phyloP scores from a whole-genome alignment of 495 filamentous ascomycete species.

The Daldinia loculata region DNA sequence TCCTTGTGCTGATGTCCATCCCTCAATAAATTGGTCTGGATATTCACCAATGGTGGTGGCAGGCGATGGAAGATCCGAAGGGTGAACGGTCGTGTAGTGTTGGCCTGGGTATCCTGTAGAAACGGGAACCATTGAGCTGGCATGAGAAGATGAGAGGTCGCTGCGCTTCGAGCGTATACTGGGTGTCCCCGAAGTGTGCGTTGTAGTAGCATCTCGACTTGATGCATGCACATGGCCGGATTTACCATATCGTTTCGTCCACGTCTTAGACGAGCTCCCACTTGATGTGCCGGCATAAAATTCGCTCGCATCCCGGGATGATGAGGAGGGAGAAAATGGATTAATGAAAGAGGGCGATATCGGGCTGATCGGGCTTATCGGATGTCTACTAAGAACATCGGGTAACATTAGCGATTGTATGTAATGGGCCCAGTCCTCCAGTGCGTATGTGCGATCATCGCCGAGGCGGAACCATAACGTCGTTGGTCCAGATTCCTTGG shows the following conservation, averaged over 20 bases:
- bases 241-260: constrained; percentile 44
- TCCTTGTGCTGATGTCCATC: constrained; percentile 65
- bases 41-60: constrained; percentile 60
- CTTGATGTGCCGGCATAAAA: constrained; percentile 44
- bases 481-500: constrained; percentile 52
- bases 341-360: constrained; percentile 57
- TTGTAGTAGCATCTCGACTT: constrained; percentile 52
- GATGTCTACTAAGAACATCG: constrained; percentile 45
- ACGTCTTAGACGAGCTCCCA: constrained; percentile 44
- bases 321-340: constrained; percentile 52
- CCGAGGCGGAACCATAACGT: constrained; percentile 54
- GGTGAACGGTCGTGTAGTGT: constrained; percentile 54
- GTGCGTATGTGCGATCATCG: constrained; percentile 49
- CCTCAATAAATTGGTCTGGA: constrained; percentile 64
- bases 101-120: constrained; percentile 49
- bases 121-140: constrained; percentile 56
- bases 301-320: constrained; percentile 46
- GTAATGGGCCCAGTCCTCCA: constrained; percentile 58
- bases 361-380: constrained; percentile 54
- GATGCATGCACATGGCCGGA: constrained; percentile 46
- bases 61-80: constrained; percentile 62
- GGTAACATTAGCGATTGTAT: constrained; percentile 55
- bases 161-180: constrained; percentile 63
- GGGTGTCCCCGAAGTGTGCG: constrained; percentile 55
- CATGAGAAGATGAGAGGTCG: constrained; percentile 60